phyloP scores from a whole-genome alignment of 208 protist species.

The Leishmania gerbilli region DNA sequence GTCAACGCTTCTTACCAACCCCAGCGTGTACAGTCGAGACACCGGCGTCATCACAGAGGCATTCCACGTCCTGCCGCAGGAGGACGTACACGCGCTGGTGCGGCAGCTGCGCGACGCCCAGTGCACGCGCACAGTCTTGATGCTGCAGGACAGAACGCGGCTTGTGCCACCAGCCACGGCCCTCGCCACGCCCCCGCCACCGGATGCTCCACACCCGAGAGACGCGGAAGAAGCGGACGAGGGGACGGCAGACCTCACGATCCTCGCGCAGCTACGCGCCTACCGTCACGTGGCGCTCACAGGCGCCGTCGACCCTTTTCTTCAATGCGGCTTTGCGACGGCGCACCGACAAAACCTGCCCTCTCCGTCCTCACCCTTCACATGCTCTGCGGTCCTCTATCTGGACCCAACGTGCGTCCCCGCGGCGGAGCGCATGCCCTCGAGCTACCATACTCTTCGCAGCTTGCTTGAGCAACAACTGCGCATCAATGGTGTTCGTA shows the following conservation, averaged over 20 bases:
- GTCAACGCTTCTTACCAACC: slow-evolving; percentile 45
- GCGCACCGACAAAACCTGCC: neutral
- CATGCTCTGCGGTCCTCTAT: slow-evolving; percentile 25
- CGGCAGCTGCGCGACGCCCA: slow-evolving; percentile 20
- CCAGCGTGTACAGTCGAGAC: slow-evolving; percentile 35
- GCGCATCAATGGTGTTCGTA: slow-evolving; percentile 14
- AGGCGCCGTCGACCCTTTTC: slow-evolving; percentile 16
- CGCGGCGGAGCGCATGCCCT: neutral
- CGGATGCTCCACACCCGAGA: neutral
- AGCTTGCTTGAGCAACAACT: slow-evolving; percentile 29
- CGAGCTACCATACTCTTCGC: slow-evolving; percentile 1
- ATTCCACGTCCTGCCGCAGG: slow-evolving; percentile 19
- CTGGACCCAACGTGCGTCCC: slow-evolving; percentile 14
- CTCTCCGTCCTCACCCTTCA: neutral
- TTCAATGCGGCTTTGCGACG: slow-evolving; percentile 12
- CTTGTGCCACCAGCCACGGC: slow-evolving; percentile 17
- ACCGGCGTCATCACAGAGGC: slow-evolving; percentile 22
- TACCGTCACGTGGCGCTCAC: slow-evolving; percentile 19
- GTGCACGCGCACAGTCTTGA: slow-evolving; percentile 5
- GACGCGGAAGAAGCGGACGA: neutral
- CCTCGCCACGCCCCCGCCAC: neutral
- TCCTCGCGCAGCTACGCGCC: slow-evolving; percentile 10
- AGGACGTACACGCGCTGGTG: slow-evolving; percentile 19
- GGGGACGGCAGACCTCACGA: neutral
- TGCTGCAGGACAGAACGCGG: slow-evolving; percentile 9